Conservation (phyloP, 108 stramenopile genomes). For the Fragilariopsis cylindrus region DNA sequence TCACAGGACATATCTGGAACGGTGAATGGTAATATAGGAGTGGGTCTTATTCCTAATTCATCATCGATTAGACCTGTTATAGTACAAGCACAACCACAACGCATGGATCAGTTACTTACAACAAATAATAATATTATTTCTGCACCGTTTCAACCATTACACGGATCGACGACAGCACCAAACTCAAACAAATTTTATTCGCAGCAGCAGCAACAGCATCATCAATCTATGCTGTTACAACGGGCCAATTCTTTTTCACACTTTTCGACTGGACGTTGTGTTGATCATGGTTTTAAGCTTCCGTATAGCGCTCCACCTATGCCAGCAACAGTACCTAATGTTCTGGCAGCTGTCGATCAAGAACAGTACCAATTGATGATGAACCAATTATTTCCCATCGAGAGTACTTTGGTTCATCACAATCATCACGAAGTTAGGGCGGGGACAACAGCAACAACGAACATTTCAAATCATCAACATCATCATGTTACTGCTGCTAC, state of each 20-base stretch:
- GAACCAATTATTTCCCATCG: slow-evolving; percentile 31
- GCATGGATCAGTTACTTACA: no score
- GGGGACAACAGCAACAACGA: background rate
- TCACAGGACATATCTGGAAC: background rate
- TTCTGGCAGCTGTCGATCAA: slow-evolving; percentile 5
- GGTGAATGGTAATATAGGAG: background rate
- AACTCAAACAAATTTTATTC: background rate
- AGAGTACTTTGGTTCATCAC: slow-evolving; percentile 41
- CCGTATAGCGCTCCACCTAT: slow-evolving; percentile 41
- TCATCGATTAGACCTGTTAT: background rate
- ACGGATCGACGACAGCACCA: no score
- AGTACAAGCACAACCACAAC: background rate
- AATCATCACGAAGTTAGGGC: slow-evolving; percentile 17
- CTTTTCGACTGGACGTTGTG: slow-evolving; percentile 12
- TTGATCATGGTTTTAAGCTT: slow-evolving; percentile 15
- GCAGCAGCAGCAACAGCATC: slow-evolving; percentile 12
- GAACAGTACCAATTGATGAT: slow-evolving; percentile 24
- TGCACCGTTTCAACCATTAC: no score
- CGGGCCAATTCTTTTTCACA: slow-evolving; percentile 35
- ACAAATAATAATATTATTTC: no score
- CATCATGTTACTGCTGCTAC: background rate
- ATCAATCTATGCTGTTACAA: slow-evolving; percentile 14
- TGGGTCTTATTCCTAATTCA: no score
- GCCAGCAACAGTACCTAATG: slow-evolving; percentile 20
- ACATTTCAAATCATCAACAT: background rate